Evolutionary conservation across 257 asterid genomes (phyloP), one percentile per base, ranked within the genome.

Genomic region (Forsythia suspensa): DNA sequence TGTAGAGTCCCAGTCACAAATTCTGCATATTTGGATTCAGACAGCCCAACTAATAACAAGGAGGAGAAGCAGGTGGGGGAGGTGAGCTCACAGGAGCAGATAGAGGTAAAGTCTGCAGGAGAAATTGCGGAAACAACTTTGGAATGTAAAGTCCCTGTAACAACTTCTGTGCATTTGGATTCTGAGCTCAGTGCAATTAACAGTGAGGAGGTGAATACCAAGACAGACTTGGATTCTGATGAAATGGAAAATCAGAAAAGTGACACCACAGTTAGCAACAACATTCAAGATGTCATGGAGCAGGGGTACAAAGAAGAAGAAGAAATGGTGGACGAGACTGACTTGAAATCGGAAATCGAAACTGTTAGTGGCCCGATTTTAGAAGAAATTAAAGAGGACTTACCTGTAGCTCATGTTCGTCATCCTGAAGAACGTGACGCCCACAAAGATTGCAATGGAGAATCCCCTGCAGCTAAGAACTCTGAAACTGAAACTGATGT

Each of bases 221-320:
- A 76, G 57, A 74, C 42, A 52, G 82, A 69, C 34, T 57, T 73
- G 76, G 57, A 75, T 70, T 79, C 66, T 6, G 81, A 77, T 48
- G 76, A 39, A 40, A 75, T 8, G 41, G 82, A 81, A 82, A 72
- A 79, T 77, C 66, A 76, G 69, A 79, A 82, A 66, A 57, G 68
- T 76, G 76, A 79, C 68, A 29, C 73, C 51, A 70, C 71, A 46
- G 41, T 51, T 36, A 73, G 42, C 46, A 65, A 67, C 81, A 66
- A 65, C 71, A 38, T 18, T 81, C 82, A 57, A 79, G 78, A 40
- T 57, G 24, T 73, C 67, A 29, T 57, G 78, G 78, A 74, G 70
- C 85, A 71, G 75, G 70, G 65, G 52, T 76, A 69, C 77, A 84
- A 82, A 67, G 74, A 71, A 61, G 74, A 71, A 61, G 74, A 83